Base-by-base conservation (phyloP, 2,329 filamentous ascomycete genomes). In the Epichloe gansuensis region DNA sequence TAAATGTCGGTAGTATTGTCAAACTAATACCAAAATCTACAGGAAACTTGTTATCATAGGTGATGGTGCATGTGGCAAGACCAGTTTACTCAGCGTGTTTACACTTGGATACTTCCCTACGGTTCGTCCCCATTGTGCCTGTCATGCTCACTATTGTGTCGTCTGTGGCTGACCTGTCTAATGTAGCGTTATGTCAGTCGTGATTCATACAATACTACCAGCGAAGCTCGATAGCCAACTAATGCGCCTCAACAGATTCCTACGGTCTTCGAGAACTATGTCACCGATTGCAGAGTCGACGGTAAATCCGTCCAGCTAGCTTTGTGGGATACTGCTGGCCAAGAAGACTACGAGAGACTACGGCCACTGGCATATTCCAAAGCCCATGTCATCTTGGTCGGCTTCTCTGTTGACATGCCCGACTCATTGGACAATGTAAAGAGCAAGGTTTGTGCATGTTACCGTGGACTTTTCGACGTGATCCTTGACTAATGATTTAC, bases 211-310 rank as follows among this genome's bases (percentile, higher is more conserved):
- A 13, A 17, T n/a, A 12, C 41, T 12, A n/a, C 12, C 17, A 12
- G 41, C 17, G 13, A 17, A 17, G 5, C 31, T 31, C 21, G 12
- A 11, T 3, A 9, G n/a, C 21, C 17, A 25, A 57, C 56, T 65
- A 53, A 66, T 57, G n/a, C 49, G 41, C 15, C 15, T 5, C 9
- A 13, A 28, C 34, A 69, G 85, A 91, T 95, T 50, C 93, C 93
- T 1, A 98, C 93, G 46, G 93, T 98, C 39, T 98, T 98, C 70
- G 93, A 98, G 68, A 98, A 98, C 74, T 98, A 98, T 65, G 93
- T 98, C 59, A 98, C 93, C 61, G 93, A 98, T 73, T 98, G 93
- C 72, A 81, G 91, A 73, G 93, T 98, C 55, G 93, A 98, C 67
- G 93, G 93, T 64, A 95, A 95, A 69, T 95, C 89, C n/a, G 93